Evolutionary conservation across 176 grass and related monocot species (phyloP).

Genomic region (Phoenix dactylifera): DNA sequence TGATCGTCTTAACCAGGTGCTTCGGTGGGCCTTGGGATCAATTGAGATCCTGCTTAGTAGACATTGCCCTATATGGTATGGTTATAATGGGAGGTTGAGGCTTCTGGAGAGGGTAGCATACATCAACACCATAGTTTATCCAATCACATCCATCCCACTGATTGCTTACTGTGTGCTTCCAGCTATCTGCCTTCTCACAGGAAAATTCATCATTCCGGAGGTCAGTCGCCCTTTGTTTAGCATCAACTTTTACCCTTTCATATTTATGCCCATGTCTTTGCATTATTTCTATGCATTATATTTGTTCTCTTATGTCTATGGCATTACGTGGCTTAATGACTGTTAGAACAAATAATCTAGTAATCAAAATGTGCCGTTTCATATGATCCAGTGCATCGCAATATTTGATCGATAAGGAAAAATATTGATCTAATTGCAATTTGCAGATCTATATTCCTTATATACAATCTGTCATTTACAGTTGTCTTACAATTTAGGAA

Average conservation of each 20-base stretch:
- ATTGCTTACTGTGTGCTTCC: constrained; percentile 75
- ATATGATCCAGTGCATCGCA: no score
- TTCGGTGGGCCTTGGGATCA: constrained; percentile 88
- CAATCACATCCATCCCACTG: constrained; percentile 75
- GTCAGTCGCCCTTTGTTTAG: constrained; percentile 27
- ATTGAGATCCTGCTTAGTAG: constrained; percentile 79
- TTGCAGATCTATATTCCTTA: no score
- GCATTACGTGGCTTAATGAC: no score
- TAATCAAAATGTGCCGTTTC: no score
- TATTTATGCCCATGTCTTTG: not conserved
- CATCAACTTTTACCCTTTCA: constrained; percentile 8
- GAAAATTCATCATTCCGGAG: constrained; percentile 88
- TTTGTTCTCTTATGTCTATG: no score
- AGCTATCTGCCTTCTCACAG: constrained; percentile 78
- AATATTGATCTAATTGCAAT: no score
- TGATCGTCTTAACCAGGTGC: constrained; percentile 81
- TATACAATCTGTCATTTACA: no score
- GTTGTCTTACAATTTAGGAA: no score
- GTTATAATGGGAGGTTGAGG: constrained; percentile 60
- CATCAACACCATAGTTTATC: constrained; percentile 88
- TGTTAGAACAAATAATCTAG: no score
- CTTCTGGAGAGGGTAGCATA: constrained; percentile 81
- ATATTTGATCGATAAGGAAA: no score
- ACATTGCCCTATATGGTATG: constrained; percentile 95
- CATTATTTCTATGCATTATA: no score